Conservation (phyloP, 73 alveolate genomes). For the Blepharisma japonicum region DNA sequence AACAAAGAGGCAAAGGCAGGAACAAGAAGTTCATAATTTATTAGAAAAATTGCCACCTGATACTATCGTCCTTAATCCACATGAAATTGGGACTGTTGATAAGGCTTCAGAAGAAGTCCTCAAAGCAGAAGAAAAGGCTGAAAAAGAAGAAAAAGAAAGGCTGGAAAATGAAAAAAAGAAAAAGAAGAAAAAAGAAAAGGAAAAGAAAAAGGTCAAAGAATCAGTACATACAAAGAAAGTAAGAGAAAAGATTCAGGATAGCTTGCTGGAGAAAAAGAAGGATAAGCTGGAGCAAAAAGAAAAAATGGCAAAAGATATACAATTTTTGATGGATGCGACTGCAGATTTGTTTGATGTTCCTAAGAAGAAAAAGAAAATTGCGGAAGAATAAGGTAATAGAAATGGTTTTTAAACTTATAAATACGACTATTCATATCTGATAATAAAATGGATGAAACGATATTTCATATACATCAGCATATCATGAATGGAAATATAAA, state of each 20-base stretch:
- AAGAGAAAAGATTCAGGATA: constrained; percentile 40
- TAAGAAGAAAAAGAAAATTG: background rate
- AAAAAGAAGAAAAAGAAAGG: constrained; percentile 52
- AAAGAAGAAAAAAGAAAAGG: constrained; percentile 69
- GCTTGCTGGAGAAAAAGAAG: background rate
- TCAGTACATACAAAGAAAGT: constrained; percentile 31
- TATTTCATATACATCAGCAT: no score
- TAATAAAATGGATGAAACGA: no score
- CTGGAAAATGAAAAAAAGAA: constrained; percentile 50
- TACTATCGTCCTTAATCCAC: constrained; percentile 78
- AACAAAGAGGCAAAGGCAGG: constrained; percentile 80
- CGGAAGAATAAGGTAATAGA: no score
- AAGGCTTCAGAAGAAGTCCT: constrained; percentile 74
- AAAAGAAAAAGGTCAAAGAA: constrained; percentile 59
- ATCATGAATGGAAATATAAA: no score
- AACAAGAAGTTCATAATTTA: constrained; percentile 75
- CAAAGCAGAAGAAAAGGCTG: constrained; percentile 74
- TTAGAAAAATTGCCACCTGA: constrained; percentile 88
- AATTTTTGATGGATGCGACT: background rate
- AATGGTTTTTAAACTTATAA: no score
- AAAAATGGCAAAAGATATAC: background rate
- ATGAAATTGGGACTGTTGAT: constrained; percentile 84
- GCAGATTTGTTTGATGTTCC: constrained; percentile 7
- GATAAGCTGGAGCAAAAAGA: background rate
- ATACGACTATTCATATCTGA: no score